Conservation (phyloP, 2,329 filamentous ascomycete genomes). For the Trichoderma guizhouense region DNA sequence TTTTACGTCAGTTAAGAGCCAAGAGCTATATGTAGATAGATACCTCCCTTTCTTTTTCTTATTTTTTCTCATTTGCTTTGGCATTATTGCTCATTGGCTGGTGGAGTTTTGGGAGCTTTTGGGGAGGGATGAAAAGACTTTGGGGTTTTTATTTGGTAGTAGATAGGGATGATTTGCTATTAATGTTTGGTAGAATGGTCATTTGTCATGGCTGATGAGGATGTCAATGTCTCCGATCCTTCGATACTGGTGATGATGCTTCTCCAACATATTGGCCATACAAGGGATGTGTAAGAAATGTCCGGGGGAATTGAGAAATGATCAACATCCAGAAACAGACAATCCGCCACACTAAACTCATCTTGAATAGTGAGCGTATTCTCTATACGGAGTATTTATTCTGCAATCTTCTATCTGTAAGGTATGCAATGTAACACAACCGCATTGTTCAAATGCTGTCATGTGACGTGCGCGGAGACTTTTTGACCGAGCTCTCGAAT, state of each 20-base stretch:
- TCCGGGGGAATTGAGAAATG: background rate
- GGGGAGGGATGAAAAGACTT: background rate
- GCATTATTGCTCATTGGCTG: slow-evolving; percentile 11
- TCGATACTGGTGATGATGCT: background rate
- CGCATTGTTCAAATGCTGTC: background rate
- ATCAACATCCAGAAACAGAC: background rate
- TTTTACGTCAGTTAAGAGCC: background rate
- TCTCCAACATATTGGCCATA: background rate
- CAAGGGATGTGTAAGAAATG: background rate
- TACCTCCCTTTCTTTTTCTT: background rate
- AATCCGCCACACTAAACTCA: background rate
- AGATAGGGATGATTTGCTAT: background rate
- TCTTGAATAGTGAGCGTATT: background rate
- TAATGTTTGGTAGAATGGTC: background rate
- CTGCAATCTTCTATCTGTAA: background rate
- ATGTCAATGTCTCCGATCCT: background rate
- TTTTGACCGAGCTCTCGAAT: background rate
- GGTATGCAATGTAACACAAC: background rate
- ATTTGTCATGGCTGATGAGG: background rate
- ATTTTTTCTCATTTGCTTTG: background rate
- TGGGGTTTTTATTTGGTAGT: background rate
- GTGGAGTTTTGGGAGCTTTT: slow-evolving; percentile 6
- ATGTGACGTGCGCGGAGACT: background rate
- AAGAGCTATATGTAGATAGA: slow-evolving; percentile 10
- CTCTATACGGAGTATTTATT: background rate